Percentiles rank a stretch among this genome's conserved stretches.
phyloP scores from a whole-genome alignment of 495 filamentous ascomycete genomes.

The Rusavskia elegans region DNA sequence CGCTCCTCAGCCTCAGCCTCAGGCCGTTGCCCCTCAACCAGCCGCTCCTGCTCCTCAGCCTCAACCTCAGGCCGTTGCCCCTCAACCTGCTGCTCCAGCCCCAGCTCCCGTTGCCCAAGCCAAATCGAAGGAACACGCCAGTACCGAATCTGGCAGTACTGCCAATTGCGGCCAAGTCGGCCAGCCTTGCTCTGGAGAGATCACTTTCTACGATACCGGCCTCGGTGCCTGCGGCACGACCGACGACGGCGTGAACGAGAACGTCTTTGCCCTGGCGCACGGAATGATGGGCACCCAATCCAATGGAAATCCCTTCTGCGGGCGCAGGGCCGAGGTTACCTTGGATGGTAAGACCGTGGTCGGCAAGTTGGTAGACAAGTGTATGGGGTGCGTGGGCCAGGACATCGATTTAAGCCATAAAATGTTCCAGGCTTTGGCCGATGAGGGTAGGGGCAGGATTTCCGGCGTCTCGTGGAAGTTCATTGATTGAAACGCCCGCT shows the following conservation, averaged over 20 bases:
- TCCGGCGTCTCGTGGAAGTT: slow-evolving; percentile 12
- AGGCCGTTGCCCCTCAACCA: not conserved
- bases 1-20: not conserved
- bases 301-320: slow-evolving; percentile 44
- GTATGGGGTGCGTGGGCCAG: slow-evolving; percentile 42
- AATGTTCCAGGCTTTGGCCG: slow-evolving; percentile 22
- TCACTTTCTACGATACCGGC: slow-evolving; percentile 33
- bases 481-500: not conserved
- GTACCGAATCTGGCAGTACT: slow-evolving; percentile 1
- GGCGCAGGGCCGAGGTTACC: slow-evolving; percentile 45
- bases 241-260: slow-evolving; percentile 25
- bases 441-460: not conserved
- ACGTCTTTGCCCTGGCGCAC: slow-evolving; percentile 29
- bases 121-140: slow-evolving; percentile 1
- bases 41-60: not conserved
- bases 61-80: not conserved
- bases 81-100: not conserved
- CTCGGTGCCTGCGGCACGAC: slow-evolving; percentile 29
- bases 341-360: slow-evolving; percentile 32
- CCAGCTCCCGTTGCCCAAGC: slow-evolving; percentile 3
- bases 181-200: slow-evolving; percentile 24
- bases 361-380: slow-evolving; percentile 56
- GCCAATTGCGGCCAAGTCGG: slow-evolving; percentile 10
- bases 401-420: slow-evolving; percentile 31
- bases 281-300: slow-evolving; percentile 37